Percentiles rank a stretch among this genome's conserved stretches.
phyloP scores from a whole-genome alignment of 805 yeast species.

The Kuraishia piskuri region DNA sequence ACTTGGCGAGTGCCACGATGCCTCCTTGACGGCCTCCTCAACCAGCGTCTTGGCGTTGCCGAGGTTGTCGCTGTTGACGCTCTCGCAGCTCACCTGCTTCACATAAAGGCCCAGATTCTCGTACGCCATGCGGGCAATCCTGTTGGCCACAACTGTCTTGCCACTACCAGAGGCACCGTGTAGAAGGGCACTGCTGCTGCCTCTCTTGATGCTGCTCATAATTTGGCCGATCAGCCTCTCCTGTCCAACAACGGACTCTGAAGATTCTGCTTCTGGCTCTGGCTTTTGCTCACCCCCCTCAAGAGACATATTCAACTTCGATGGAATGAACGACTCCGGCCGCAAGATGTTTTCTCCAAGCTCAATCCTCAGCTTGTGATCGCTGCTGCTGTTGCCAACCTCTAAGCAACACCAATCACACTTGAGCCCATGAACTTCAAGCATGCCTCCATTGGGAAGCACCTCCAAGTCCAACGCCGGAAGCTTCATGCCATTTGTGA shows the following conservation, averaged over 20 bases:
- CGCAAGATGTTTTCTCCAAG: constrained; percentile 41
- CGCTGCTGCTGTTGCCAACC: constrained; percentile 1
- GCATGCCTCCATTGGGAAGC: constrained; percentile 52
- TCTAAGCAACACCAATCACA: constrained; percentile 38
- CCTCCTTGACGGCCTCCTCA: constrained; percentile 37
- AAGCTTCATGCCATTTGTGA: constrained; percentile 43
- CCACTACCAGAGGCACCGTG: constrained; percentile 82
- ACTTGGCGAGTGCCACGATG: constrained; percentile 68
- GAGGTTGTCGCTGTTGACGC: constrained; percentile 47
- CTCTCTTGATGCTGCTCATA: constrained; percentile 27
- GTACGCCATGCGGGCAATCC: constrained; percentile 28
- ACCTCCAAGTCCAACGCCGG: constrained; percentile 35
- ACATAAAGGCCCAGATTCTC: constrained; percentile 34
- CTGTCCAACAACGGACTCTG: constrained; percentile 45
- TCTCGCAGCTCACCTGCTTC: constrained; percentile 43
- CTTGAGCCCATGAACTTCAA: constrained; percentile 36
- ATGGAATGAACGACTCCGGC: constrained; percentile 28
- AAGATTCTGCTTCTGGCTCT: background rate
- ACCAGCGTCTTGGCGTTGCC: constrained; percentile 33
- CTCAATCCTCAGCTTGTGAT: constrained; percentile 25
- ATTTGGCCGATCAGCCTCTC: constrained; percentile 34
- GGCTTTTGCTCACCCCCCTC: constrained; percentile 6
- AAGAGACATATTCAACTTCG: constrained; percentile 9
- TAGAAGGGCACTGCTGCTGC: constrained; percentile 30
- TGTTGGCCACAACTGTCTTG: constrained; percentile 48